Conservation (phyloP, 805 yeast species). For the Grigorovia yakushimaensis region DNA sequence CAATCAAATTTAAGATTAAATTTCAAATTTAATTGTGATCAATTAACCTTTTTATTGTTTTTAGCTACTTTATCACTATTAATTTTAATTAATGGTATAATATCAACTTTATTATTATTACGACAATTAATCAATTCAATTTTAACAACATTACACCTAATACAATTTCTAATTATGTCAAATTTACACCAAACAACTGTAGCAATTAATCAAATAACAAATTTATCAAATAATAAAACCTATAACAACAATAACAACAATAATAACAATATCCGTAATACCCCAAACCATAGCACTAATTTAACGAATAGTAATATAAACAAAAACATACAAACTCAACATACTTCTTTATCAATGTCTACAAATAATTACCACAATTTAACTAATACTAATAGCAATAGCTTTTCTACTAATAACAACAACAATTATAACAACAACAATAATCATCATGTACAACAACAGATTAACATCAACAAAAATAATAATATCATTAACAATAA, state of each 20-base stretch:
- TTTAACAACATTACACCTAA: neutral
- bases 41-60: neutral
- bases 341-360: neutral
- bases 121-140: neutral
- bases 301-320: neutral
- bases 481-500: neutral
- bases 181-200: conserved; percentile 1
- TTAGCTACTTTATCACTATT: neutral
- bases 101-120: neutral
- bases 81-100: neutral
- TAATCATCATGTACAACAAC: neutral
- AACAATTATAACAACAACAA: neutral
- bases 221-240: neutral
- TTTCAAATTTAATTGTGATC: neutral
- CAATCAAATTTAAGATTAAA: neutral
- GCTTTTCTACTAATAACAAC: neutral
- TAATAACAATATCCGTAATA: neutral
- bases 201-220: conserved; percentile 7
- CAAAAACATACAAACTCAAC: neutral
- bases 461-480: neutral
- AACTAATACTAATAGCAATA: neutral
- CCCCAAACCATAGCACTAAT: neutral
- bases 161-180: neutral
- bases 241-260: neutral
- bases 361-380: neutral